Evolutionary conservation across 345 rosid genomes (phyloP), one percentile per base, ranked within the genome.

Genomic region (Brassica rapa): DNA sequence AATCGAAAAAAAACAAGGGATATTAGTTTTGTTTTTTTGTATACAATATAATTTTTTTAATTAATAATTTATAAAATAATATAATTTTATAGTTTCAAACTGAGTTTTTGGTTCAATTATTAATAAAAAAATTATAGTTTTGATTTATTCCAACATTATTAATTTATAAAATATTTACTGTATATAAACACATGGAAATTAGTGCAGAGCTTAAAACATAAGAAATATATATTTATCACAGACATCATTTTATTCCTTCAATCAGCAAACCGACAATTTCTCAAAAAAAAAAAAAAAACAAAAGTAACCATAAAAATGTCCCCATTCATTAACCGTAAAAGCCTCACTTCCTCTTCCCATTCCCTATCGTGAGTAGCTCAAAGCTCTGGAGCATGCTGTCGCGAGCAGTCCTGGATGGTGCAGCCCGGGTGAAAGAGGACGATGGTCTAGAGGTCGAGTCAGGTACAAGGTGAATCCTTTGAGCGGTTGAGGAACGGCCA

Each of bases 281-380:
- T 29, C 59, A 8, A 53, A 39, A 62, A 23, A 65, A 61, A 61
- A 79, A 49, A 72, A 79, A 49, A 72, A 56, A 2, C 43, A 68
- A 62, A 4, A 53, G 74, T 16, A 49, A 35, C 41, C 77, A 72
- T 72, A 16, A 74, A 72, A 73, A 73, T 68, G 66, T 51, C 70
- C 37, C 51, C 39, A 73, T 70, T 15, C 61, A 55, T 59, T 53
- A 37, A 55, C 6, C 11, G 6, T 53, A 62, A 62, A 35, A 61
- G 39, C 66, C 66, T 81, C 77, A 81, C 77, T 81, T 81, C 77
- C 83, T 81, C 83, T 81, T 81, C 49, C 80, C 83, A 70, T 87
- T 89, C 29, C 92, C 88, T 67, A 93, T 84, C 29, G 96, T 82
- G 55, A 96, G 87, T 75, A 91, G 83, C 83, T 96, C 99, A 12